Conservation (phyloP, 202 grass and related monocot species). For the Zizania palustris region DNA sequence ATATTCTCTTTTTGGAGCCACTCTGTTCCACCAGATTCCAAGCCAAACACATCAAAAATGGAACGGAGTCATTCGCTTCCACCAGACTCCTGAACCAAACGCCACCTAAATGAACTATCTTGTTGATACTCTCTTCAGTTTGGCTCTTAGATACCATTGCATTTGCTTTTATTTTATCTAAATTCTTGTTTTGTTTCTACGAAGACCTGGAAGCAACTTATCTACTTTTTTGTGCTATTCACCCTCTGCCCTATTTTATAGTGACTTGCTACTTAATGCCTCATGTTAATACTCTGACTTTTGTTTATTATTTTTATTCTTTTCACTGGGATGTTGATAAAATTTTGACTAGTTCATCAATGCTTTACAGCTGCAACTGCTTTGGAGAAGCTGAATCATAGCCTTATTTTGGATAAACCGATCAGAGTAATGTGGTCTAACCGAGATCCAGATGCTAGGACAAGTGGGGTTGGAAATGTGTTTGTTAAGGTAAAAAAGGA, state of each 20-base stretch:
- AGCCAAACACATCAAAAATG: no score
- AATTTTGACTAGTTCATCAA: constrained; percentile 6
- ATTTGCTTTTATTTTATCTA: neutral
- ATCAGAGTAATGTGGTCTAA: constrained; percentile 89
- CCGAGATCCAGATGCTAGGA: constrained; percentile 66
- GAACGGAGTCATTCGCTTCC: no score
- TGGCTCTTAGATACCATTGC: neutral
- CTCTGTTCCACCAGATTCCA: no score
- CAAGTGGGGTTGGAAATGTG: constrained; percentile 80
- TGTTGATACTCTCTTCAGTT: no score
- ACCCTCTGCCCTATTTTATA: neutral
- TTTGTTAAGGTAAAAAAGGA: constrained; percentile 77
- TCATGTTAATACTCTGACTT: neutral
- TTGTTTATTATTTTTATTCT: neutral
- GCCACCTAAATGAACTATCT: no score
- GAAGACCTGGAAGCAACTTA: neutral
- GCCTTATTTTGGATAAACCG: constrained; percentile 53
- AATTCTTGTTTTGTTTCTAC: neutral
- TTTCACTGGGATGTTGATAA: neutral
- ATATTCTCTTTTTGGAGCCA: no score
- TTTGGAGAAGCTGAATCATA: constrained; percentile 75
- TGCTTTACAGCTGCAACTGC: constrained; percentile 54
- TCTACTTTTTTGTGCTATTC: neutral
- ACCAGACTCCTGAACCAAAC: no score
- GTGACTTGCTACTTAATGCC: constrained; percentile 7